Evolutionary conservation across 345 rosid species (phyloP), one percentile per base, ranked within the genome.

Genomic region (Mangifera indica): DNA sequence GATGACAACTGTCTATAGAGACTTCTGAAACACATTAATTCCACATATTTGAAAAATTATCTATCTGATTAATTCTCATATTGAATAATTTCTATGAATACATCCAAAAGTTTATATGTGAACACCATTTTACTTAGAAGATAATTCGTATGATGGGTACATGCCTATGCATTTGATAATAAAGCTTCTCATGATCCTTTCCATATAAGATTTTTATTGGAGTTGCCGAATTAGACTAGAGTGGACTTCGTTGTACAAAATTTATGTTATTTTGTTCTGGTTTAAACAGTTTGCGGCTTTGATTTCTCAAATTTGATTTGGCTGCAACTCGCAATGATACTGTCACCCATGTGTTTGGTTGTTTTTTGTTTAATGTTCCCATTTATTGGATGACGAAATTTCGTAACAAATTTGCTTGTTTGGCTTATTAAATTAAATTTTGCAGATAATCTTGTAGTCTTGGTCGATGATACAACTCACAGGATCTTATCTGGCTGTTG

Each of bases 161-260:
- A 29, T 29, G 3, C 3, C 32, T 29, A 29, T 29, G 32, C 32
- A 29, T 29, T 29, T 29, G 3, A 29, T 29, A 29, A 29, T 29
- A 3, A 29, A 29, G 32, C 1, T 29, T 29, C 32, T 29, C 32
- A 29, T 29, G 32, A 29, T 29, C 32, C 32, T 1, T 29, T 29
- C 2, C 32, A 1, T 29, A 29, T 1, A 29, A 29, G 32, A 29
- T 29, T 29, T 29, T 29, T 1, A 37, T 37, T 7, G 42, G 42
- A 18, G 71, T 22, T 37, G 79, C 32, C 61, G 57, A 57, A 56
- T 24, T 7, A 17, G 25, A 68, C 73, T 45, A 7, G 66, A 46
- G 21, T 72, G 67, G 76, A 77, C 76, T 72, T 61, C 4, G 6
- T 21, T 2, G 40, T 8, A 24, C 42, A 24, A n/a, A 53, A n/a